Evolutionary conservation across 2,329 filamentous ascomycete species (phyloP).

Genomic region (Chaetothyriales sp.): DNA sequence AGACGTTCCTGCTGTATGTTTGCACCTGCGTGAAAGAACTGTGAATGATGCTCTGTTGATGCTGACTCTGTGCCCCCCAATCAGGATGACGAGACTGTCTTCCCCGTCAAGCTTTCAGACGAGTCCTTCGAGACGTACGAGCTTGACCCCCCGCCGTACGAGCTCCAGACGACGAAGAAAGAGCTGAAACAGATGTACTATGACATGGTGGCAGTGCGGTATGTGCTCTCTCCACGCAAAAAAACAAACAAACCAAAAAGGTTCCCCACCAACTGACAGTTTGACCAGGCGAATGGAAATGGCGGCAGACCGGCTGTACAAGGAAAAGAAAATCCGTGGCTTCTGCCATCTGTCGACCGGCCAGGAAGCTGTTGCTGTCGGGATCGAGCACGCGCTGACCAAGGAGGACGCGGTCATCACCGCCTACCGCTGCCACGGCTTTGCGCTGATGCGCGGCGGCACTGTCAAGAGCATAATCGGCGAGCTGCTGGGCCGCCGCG

Average conservation of each 20-base stretch:
- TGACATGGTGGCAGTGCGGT: conserved; percentile 92
- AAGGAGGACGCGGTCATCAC: conserved; percentile 91
- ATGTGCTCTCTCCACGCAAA: conserved; percentile 33
- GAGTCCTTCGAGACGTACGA: conserved; percentile 99
- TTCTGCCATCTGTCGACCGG: conserved; percentile 98
- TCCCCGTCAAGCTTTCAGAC: conserved; percentile 82
- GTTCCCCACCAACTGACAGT: conserved; percentile 8
- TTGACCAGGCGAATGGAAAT: conserved; percentile 86
- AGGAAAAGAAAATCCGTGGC: conserved; percentile 99
- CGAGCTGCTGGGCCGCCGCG: conserved; percentile 83
- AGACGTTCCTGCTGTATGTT: conserved; percentile 49
- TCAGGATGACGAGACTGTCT: conserved; percentile 84
- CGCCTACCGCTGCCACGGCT: conserved; percentile 97
- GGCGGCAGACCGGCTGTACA: conserved; percentile 97
- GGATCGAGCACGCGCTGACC: conserved; percentile 90
- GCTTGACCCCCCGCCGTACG: conserved; percentile 89
- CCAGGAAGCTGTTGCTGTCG: conserved; percentile 91
- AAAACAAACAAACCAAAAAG: background rate
- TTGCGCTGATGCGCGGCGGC: conserved; percentile 88
- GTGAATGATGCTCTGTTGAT: background rate
- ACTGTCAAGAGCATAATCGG: conserved; percentile 85
- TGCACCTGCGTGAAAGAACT: conserved; percentile 11
- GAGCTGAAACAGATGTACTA: conserved; percentile 98
- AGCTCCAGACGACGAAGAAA: conserved; percentile 85
- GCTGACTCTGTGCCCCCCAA: conserved; percentile 1